Conservation (phyloP, 1,284 basidiomycete genomes). For the Stygiomarasmius scandens region DNA sequence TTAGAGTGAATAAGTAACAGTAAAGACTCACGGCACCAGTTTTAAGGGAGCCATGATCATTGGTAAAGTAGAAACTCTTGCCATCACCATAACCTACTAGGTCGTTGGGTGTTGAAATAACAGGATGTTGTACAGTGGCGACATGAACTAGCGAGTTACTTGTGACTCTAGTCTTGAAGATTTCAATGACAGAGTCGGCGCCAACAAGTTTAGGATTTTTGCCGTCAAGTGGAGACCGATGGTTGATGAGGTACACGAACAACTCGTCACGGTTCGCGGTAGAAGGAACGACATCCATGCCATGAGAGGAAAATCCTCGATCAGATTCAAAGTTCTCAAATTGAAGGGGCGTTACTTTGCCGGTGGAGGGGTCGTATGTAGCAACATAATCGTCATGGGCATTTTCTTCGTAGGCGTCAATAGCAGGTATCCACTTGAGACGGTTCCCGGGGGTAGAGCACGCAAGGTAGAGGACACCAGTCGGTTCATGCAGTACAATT, state of each 20-base stretch:
- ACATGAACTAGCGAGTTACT: slow-evolving; percentile 52
- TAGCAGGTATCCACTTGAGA: slow-evolving; percentile 57
- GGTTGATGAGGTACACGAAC: slow-evolving; percentile 71
- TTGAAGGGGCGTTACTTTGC: slow-evolving; percentile 47
- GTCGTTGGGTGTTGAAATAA: slow-evolving; percentile 72
- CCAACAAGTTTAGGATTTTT: slow-evolving; percentile 48
- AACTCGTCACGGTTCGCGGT: slow-evolving; percentile 49
- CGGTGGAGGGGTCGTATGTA: slow-evolving; percentile 55
- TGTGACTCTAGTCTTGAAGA: slow-evolving; percentile 62
- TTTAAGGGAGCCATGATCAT: slow-evolving; percentile 57
- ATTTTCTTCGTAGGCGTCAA: slow-evolving; percentile 45
- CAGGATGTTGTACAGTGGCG: slow-evolving; percentile 57
- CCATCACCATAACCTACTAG: slow-evolving; percentile 65
- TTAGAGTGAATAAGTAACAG: slow-evolving; percentile 1
- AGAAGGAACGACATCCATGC: slow-evolving; percentile 72
- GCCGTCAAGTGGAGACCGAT: slow-evolving; percentile 49
- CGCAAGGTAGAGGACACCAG: slow-evolving; percentile 68
- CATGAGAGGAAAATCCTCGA: slow-evolving; percentile 63
- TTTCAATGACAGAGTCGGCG: slow-evolving; percentile 72
- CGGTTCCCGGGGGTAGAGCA: slow-evolving; percentile 62
- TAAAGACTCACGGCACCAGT: slow-evolving; percentile 49
- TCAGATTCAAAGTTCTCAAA: slow-evolving; percentile 40
- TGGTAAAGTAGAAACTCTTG: slow-evolving; percentile 67
- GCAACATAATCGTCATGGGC: slow-evolving; percentile 62
- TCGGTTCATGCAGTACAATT: slow-evolving; percentile 54